Evolutionary conservation across 1,284 basidiomycete species (phyloP), one percentile per base, ranked within the genome.

Genomic region (Ceraceosorus bombacis): DNA sequence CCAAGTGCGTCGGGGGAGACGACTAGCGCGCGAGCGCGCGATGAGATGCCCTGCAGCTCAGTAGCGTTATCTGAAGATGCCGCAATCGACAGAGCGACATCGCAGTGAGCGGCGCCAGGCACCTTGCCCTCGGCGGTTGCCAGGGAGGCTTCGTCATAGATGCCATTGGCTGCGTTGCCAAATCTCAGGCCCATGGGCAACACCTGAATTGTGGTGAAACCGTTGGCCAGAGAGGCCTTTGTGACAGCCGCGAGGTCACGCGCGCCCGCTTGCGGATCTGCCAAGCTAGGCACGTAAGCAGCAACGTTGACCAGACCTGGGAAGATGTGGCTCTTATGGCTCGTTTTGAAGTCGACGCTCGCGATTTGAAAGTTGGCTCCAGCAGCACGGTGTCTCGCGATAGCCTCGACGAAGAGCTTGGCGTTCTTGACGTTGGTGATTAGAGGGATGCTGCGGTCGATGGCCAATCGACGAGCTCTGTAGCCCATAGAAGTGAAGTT

Each of bases 401-500:
- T 84, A 2, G 94, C 95, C 79, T 98, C 93, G 48, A 91, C 88
- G 54, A 98, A 85, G 74, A 99, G 83, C 80, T 98, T 98, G 65
- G 95, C 95, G 77, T 92, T 93, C 82, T 99, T 98, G 81, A 98
- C 89, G 78, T 99, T 98, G 61, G 94, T 98, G 78, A 98, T 92
- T 57, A 98, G 83, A 0, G 95, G 94, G 46, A 98, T 87, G 41
- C 92, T 93, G 74, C 94, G 96, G 80, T 99, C 94, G 66, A 99
- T 94, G n/a, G 95, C 94, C 89, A 97, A 93, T 67, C 94, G 88
- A 78, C 95, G 89, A 40, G 92, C 94, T 65, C 86, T 86, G 80
- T 98, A 98, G 9, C 94, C 95, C 79, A 95, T 94, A 78, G 91
- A 96, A 59, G 91, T 86, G 78, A 97, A 98, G 78, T 88, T 94